Conservation (phyloP, 805 yeast genomes). For the Saturnispora diversa region DNA sequence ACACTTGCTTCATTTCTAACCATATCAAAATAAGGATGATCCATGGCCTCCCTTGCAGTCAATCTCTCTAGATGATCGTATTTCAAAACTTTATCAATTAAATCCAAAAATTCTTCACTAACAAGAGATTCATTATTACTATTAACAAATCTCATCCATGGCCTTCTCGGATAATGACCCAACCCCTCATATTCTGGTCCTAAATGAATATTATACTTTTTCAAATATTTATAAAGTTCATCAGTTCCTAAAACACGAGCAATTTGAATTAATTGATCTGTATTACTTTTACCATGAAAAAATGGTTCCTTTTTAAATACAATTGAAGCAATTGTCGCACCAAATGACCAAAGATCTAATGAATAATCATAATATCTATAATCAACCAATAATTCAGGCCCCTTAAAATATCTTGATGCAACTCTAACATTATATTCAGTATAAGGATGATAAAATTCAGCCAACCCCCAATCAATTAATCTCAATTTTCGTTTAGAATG, state of each 20-base stretch:
- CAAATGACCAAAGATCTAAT: conserved; percentile 88
- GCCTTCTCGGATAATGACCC: conserved; percentile 67
- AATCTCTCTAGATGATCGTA: conserved; percentile 86
- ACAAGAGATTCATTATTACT: conserved; percentile 61
- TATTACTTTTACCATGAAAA: conserved; percentile 84
- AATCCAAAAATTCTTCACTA: conserved; percentile 66
- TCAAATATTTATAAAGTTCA: conserved; percentile 58
- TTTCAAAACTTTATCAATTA: conserved; percentile 68
- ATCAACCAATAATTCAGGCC: conserved; percentile 84
- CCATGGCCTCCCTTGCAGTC: conserved; percentile 85
- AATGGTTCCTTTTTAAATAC: conserved; percentile 87
- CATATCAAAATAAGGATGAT: conserved; percentile 42
- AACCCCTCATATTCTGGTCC: conserved; percentile 72
- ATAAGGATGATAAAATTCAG: conserved; percentile 87
- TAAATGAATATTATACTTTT: conserved; percentile 62
- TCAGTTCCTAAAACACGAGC: conserved; percentile 84
- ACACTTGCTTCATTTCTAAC: conserved; percentile 18
- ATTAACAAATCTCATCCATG: conserved; percentile 78
- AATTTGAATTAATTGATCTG: conserved; percentile 85
- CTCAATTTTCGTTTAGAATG: conserved; percentile 62
- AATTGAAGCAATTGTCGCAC: conserved; percentile 87
- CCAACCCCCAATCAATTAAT: conserved; percentile 92
- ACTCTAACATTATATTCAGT: conserved; percentile 89
- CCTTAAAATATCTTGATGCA: conserved; percentile 88
- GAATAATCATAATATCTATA: conserved; percentile 86